Conservation (phyloP, 139 green algal species). For the Asterochloris erici region DNA sequence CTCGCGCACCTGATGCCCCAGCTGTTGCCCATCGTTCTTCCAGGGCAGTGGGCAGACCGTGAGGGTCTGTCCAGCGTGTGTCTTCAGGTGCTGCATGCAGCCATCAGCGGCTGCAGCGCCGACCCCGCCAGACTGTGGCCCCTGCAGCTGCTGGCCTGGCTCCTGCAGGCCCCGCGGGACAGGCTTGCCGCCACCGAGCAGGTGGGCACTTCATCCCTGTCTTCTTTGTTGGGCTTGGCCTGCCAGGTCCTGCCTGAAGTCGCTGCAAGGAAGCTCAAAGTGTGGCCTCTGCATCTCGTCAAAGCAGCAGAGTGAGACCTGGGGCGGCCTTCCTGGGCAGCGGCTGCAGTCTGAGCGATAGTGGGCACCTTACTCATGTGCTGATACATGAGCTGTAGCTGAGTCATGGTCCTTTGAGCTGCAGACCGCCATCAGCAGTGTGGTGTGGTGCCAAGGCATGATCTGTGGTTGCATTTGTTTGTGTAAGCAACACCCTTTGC, state of each 20-base stretch:
- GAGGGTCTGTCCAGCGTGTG: too few species aligned
- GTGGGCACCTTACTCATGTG: too few species aligned
- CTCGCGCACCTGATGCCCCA: background rate
- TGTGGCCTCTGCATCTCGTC: background rate
- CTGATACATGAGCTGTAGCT: too few species aligned
- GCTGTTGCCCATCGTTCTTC: background rate
- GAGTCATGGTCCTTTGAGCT: too few species aligned
- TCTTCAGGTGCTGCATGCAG: background rate
- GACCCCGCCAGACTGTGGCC: background rate
- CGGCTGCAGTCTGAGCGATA: too few species aligned
- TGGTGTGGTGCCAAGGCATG: too few species aligned
- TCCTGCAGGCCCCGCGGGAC: constrained; percentile 45
- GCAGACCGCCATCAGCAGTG: too few species aligned
- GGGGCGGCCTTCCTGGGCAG: too few species aligned
- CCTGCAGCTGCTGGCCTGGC: constrained; percentile 69
- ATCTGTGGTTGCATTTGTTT: too few species aligned
- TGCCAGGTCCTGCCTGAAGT: background rate
- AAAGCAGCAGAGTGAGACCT: too few species aligned
- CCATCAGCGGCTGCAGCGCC: background rate
- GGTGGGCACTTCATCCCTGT: background rate
- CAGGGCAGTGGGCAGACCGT: too few species aligned
- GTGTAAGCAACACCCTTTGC: too few species aligned
- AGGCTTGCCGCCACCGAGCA: background rate
- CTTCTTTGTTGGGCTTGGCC: background rate
- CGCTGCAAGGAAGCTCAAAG: background rate